These are phyloP conservation scores for Massariosphaeria phaeospora DNA, from an alignment of 495 filamentous ascomycete species.

Conservation along the genomic window DNA sequence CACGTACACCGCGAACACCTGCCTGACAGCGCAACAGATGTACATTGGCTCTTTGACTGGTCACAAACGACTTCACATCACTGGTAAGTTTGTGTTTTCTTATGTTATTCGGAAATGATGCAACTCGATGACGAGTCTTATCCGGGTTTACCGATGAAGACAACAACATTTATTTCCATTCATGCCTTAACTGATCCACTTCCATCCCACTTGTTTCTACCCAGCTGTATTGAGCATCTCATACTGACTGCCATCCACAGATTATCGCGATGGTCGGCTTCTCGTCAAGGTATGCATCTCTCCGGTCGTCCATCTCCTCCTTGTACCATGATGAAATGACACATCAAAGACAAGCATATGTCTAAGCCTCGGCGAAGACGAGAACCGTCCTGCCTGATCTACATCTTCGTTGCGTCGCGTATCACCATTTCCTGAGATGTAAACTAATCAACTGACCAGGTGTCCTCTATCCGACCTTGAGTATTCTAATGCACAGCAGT, in stretches of 20 bases:
- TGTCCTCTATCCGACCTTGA: too few species aligned
- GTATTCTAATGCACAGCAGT: too few species aligned
- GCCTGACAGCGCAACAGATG: not conserved
- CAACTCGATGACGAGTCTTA: slow-evolving; percentile 88
- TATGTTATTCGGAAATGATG: slow-evolving; percentile 51
- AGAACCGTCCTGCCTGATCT: slow-evolving; percentile 44
- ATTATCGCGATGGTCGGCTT: too few species aligned
- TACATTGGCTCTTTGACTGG: too few species aligned
- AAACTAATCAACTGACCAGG: slow-evolving; percentile 11
- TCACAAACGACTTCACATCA: not conserved
- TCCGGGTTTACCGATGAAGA: slow-evolving; percentile 74
- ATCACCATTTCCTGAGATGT: slow-evolving; percentile 3
- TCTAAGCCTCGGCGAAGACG: slow-evolving; percentile 68
- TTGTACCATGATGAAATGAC: slow-evolving; percentile 56
- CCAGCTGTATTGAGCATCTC: too few species aligned
- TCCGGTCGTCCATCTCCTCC: not conserved
- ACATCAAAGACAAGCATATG: slow-evolving; percentile 81
- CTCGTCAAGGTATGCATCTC: not conserved
- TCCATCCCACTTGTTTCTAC: too few species aligned
- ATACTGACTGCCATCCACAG: too few species aligned
- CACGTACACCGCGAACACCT: not conserved
- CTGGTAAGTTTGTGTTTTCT: slow-evolving; percentile 4
- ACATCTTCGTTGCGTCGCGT: not conserved
- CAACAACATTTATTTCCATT: slow-evolving; percentile 66
- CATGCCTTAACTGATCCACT: slow-evolving; percentile 64